Evolutionary conservation across 2,329 filamentous ascomycete species (phyloP), one percentile per base, ranked within the genome.

Genomic region (Diaporthe sp.): DNA sequence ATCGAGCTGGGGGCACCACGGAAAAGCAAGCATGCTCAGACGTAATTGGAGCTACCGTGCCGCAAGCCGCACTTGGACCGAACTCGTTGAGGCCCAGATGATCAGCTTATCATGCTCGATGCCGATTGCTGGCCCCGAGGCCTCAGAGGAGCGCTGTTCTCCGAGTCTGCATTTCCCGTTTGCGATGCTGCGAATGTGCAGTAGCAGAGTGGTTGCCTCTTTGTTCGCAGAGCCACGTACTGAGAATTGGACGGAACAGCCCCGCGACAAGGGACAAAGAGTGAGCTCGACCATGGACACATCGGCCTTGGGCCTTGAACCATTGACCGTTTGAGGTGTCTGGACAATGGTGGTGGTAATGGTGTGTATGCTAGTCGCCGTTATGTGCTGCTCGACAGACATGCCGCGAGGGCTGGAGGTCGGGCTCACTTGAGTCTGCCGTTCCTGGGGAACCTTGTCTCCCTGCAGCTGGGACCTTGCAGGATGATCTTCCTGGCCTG

Each of bases 401-500:
- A 34, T 31, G 58, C 58, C 47, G 65, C 12, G 65, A 68, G 65
- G 65, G 65, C 47, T 25, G 60, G 37, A 71, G 47, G 47, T 65
- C 25, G 22, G 70, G 44, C 44, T 49, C 44, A 44, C 49, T 63
- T 63, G 58, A 65, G 58, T 55, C 58, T 65, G 71, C 61, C 58
- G 71, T 73, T 73, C 71, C 58, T 73, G 60, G 71, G 71, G 71
- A 65, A 55, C 47, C 58, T 73, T 61, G 47, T n/a, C 53, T 55
- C 49, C 58, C 58, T 73, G 71, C 71, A 73, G n/a, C 71, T 73
- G 71, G 71, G 60, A 63, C 71, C 71, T 73, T 73, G 71, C 71
- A 73, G 61, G 9, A 44, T 61, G 71, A 55, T 57, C 58, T 61
- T 65, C 71, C 71, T 65, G 47, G 34, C 17, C 37, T 72, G 71